Evolutionary conservation across 1,139 yeast genomes (phyloP), one percentile per base, ranked within the genome.

Genomic region (Lodderomyces jiufengensis): DNA sequence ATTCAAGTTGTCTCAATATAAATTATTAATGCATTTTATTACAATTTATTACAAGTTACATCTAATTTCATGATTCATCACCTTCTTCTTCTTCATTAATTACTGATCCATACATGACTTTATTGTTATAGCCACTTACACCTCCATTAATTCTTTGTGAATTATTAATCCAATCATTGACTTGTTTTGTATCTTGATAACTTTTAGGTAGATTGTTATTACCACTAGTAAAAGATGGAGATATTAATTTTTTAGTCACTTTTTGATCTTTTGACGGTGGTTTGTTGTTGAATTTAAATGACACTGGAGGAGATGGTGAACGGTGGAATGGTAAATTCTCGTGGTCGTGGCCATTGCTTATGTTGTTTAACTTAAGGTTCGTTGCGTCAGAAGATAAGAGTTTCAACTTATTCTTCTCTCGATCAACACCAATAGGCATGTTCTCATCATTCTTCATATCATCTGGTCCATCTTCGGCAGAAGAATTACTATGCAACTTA

Each of bases 281-380:
- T 24, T 37, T 37, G 14, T 14, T 18, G 14, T 28, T 32, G 31
- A 49, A 47, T 31, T 56, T 59, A 20, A 51, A 52, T 10, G 61
- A 54, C 8, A 63, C 50, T 4, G 72, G 71, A 2, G 73, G 70
- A 1, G 70, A 63, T 31, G 57, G 57, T 2, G 70, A 52, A 30
- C 71, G 38, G 18, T 26, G 27, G 25, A 26, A 39, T 9, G 36
- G 30, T 14, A 20, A 12, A 23, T 25, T 27, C 2, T 28, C 29
- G 5, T 23, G 9, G 13, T 36, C 33, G 11, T 27, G 31, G 23
- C 20, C 18, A 12, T 18, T 28, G 9, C 14, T 32, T 12, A 12
- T 23, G 7, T 18, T 18, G 6, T 5, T 7, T 18, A 7, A 18
- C 5, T 18, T 18, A 7, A 7, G 5, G 7, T 18, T 18, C 7